Evolutionary conservation across 352 stramenopile species (phyloP).

Genomic region (Pythium utonaiense): DNA sequence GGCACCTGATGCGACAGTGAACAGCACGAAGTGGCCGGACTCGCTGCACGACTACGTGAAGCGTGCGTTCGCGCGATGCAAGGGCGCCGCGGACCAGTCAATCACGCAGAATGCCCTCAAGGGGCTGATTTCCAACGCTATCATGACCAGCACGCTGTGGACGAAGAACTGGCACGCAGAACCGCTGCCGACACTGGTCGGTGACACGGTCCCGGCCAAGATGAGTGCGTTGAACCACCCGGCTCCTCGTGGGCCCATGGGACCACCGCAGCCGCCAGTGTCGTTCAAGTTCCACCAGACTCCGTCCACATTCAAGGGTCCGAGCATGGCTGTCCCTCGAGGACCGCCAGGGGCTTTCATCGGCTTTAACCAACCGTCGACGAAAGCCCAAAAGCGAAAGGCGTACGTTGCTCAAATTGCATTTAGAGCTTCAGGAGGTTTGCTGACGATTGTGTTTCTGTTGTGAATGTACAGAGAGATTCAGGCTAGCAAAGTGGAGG

Average conservation of each 20-base stretch:
- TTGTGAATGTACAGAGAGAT: neutral
- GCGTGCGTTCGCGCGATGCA: constrained; percentile 76
- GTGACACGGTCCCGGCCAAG: constrained; percentile 29
- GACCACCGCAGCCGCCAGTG: neutral
- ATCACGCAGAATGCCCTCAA: constrained; percentile 81
- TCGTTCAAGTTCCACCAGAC: constrained; percentile 4
- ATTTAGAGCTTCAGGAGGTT: no score
- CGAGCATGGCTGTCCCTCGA: constrained; percentile 1
- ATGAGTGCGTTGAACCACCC: constrained; percentile 20
- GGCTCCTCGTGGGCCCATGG: neutral
- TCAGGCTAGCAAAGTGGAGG: constrained; percentile 26
- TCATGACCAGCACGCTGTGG: constrained; percentile 82
- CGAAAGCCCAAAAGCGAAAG: constrained; percentile 76
- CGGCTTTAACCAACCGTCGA: constrained; percentile 36
- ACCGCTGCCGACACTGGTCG: constrained; percentile 65
- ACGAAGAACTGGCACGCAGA: constrained; percentile 81
- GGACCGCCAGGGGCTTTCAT: constrained; percentile 35
- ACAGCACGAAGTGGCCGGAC: constrained; percentile 77
- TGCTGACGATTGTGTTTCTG: neutral
- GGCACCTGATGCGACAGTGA: constrained; percentile 9
- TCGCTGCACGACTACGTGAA: constrained; percentile 86
- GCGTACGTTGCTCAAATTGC: no score
- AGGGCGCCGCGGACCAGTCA: constrained; percentile 65
- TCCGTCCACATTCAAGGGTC: neutral
- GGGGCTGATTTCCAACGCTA: constrained; percentile 78